These are phyloP conservation scores for Dictyophora rubrovolvata DNA, from an alignment of 768 basidiomycete species.

Conservation along the genomic window DNA sequence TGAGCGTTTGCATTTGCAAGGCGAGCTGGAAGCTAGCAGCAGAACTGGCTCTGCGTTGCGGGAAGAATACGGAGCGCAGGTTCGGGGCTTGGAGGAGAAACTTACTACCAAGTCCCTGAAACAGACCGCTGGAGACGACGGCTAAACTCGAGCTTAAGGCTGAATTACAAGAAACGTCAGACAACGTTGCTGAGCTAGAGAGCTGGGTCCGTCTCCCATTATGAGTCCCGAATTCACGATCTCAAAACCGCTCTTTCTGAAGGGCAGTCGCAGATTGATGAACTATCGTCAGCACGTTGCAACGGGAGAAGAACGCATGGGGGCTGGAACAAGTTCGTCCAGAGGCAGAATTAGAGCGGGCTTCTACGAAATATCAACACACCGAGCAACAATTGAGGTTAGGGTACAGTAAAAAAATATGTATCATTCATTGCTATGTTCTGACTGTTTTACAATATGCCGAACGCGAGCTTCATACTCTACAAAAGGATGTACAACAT, in stretches of 20 bases:
- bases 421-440: not conserved
- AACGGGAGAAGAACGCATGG: slow-evolving; percentile 41
- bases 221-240: slow-evolving; percentile 2
- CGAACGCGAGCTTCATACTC: slow-evolving; percentile 31
- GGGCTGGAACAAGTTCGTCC: slow-evolving; percentile 49
- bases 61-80: not conserved
- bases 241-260: slow-evolving; percentile 1
- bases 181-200: slow-evolving; percentile 2
- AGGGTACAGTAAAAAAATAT: slow-evolving; percentile 30
- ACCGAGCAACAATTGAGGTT: slow-evolving; percentile 56
- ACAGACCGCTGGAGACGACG: not conserved
- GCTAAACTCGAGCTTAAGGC: not conserved
- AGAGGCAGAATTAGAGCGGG: slow-evolving; percentile 28
- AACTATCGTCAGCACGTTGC: slow-evolving; percentile 27
- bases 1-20: not conserved
- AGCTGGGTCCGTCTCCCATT: not conserved
- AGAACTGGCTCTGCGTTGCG: not conserved
- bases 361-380: slow-evolving; percentile 25
- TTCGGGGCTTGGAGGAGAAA: not conserved
- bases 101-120: not conserved
- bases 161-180: not conserved
- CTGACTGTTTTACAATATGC: slow-evolving; percentile 22
- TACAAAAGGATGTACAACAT: slow-evolving; percentile 31
- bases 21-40: not conserved
- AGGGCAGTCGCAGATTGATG: slow-evolving; percentile 33